Evolutionary conservation across 768 basidiomycete species (phyloP), one percentile per base, ranked within the genome.

Genomic region (Leccinum subgranulosum): DNA sequence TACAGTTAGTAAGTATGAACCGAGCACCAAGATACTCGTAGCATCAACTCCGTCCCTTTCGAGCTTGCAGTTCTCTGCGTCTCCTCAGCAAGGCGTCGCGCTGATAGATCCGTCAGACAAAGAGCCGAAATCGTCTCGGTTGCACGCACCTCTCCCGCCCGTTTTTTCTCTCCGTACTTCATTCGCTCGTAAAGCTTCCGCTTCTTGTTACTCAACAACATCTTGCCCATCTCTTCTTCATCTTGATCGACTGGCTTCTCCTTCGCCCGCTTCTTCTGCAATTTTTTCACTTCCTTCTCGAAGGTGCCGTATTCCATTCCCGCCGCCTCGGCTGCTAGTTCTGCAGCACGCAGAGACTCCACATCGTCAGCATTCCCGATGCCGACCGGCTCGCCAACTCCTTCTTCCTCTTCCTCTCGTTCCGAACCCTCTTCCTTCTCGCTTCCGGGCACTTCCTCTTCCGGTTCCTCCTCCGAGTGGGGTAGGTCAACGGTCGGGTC

Each of bases 201-300:
- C 73, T 96, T 89, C 76, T 90, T 93, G 74, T 92, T 94, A 77
- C 92, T 96, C 87, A 97, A 87, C 84, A 98, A 81, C 87, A 98
- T 96, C 81, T 95, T 96, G 74, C 91, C 88, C 89, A 96, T 92
- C 69, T 95, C 90, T 66, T 85, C 79, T 69, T 94, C 92, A 19
- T 66, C 48, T 61, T 64, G 31, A 60, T 75, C 73, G 60, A 76
- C 76, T 61, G 65, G 62, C 63, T 73, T 72, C 60, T 72, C 75
- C 11, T 64, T 64, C 39, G 63, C 54, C 46, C 60, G 67, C 62
- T 77, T 75, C 64, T 79, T 85, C 58, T 72, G 75, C 33, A 81
- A 79, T 69, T 86, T 86, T 63, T 78, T 81, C 51, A 92, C 81
- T 66, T 86, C 82, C 64, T 86, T 85, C 71, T 90, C 87, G 71